Percentiles rank a stretch among this genome's conserved stretches.
Evolutionary conservation across 352 stramenopile genomes (phyloP).

Genomic region (Pythium guiyangense): DNA sequence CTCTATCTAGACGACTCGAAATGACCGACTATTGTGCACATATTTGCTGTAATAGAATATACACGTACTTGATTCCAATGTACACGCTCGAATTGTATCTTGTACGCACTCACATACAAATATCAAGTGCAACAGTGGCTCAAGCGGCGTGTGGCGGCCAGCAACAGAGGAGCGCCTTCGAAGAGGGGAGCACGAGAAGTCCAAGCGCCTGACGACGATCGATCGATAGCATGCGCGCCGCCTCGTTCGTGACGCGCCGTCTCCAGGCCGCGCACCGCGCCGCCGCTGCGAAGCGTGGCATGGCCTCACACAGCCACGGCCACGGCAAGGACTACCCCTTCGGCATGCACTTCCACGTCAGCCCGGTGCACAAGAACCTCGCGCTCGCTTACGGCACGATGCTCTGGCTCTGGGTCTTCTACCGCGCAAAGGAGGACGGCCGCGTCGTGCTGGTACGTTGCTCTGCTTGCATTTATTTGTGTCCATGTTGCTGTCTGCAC

Average conservation of each 20-base stretch:
- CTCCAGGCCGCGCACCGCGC: constrained; percentile 22
- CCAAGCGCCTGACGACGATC: background rate
- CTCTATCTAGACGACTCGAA: background rate
- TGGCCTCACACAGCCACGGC: constrained; percentile 50
- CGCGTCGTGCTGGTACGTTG: constrained; percentile 69
- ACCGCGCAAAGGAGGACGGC: constrained; percentile 85
- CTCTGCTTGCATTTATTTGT: background rate
- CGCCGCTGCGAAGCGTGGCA: constrained; percentile 34
- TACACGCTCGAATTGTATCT: no score
- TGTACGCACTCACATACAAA: no score
- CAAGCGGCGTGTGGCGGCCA: no score
- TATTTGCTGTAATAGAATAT: no score
- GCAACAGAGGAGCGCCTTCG: no score
- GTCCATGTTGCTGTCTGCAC: background rate
- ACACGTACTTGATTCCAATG: no score
- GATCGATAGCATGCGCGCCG: constrained; percentile 26
- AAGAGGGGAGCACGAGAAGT: background rate
- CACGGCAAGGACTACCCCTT: constrained; percentile 65
- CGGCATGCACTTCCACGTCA: constrained; percentile 89
- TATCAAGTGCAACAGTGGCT: no score
- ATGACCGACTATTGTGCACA: no score
- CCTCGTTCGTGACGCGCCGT: constrained; percentile 48
- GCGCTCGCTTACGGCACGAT: constrained; percentile 82
- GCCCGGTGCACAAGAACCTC: constrained; percentile 84
- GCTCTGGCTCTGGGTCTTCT: constrained; percentile 91